Base-by-base conservation (phyloP, 2,329 filamentous ascomycete genomes). In the Ceratocystiopsis sp. region DNA sequence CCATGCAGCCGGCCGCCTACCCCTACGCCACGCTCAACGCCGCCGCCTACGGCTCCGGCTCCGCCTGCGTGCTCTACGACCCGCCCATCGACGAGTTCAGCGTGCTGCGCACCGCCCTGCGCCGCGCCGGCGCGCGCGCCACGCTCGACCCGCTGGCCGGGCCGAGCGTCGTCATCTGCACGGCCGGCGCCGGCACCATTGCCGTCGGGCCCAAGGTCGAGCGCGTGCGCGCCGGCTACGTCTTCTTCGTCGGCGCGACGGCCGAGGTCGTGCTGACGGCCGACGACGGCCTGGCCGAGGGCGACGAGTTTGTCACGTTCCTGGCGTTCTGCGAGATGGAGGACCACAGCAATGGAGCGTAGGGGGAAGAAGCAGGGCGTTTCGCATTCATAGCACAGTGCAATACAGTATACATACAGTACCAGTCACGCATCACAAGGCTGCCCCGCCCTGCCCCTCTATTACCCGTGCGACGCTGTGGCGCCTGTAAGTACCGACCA, bases 41-140 rank as follows among this genome's bases (percentile, higher is more conserved):
- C n/a, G 62, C 69, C 0, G 86, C 80, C 8, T 95, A 94, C 64
- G 82, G 75, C 48, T 85, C 81, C 7, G 75, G 69, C 41, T 89
- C 84, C 2, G 68, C 75, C 8, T 73, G 76, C 4, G 65, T 73
- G 11, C 72, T 96, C 15, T 98, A 98, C 60, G 84, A 98, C 56
- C 91, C 91, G 0, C 91, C 91, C 0, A 98, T 98, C 49, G 84
- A 94, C 42, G 91, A 98, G 58, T 98, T 98, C 60, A 81, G 78
- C 51, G 89, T 98, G 15, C 75, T 95, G 39, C 79, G 84, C 54
- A 81, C 83, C 0, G 73, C 81, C 12, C 66, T 98, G 34, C 80
- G 79, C 51, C 69, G 67, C 16, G 66, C 68, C 0, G 81, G 78
- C 3, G 75, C 84, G 29, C 94, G 93, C 62, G 85, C 77, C 0